These are phyloP conservation scores for Quaeritorhiza haematococci DNA, from an alignment of 371 early-diverging fungal genomes.

Conservation along the genomic window DNA sequence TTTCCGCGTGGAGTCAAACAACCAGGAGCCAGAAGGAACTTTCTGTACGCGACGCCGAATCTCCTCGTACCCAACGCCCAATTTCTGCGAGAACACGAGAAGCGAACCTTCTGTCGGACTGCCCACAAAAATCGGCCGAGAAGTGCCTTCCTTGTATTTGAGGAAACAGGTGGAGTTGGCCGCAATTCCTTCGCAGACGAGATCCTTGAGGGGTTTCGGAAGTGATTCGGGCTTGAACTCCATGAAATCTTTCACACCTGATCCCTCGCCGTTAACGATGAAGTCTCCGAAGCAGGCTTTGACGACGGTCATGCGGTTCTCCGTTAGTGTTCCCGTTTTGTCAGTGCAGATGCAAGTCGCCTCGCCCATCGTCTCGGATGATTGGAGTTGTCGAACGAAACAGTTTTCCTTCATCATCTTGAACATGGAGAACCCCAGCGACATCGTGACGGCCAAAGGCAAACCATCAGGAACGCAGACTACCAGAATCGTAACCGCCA, in stretches of 20 bases:
- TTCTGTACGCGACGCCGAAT: not conserved
- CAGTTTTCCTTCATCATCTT: conserved; percentile 87
- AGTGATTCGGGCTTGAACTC: not conserved
- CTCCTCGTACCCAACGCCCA: not conserved
- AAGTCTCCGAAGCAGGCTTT: not conserved
- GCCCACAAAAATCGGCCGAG: not conserved
- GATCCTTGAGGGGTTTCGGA: not conserved
- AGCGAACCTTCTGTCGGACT: not conserved
- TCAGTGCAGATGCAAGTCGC: not conserved
- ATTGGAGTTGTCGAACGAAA: conserved; percentile 85
- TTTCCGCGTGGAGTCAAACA: not conserved
- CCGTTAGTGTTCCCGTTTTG: not conserved
- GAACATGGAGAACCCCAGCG: conserved; percentile 91
- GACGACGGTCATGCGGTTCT: not conserved
- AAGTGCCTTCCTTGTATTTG: not conserved
- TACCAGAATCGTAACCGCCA: conserved; percentile 78
- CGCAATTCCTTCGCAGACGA: not conserved
- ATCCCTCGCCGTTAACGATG: not conserved
- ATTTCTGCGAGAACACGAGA: not conserved
- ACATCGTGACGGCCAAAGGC: conserved; percentile 96
- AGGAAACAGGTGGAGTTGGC: not conserved
- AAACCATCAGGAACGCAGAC: conserved; percentile 98
- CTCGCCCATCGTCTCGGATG: not conserved
- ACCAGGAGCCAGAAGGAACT: not conserved
- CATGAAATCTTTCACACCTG: not conserved